These are phyloP conservation scores for Lactifluus subvellereus DNA, from an alignment of 768 basidiomycete species.

Conservation along the genomic window DNA sequence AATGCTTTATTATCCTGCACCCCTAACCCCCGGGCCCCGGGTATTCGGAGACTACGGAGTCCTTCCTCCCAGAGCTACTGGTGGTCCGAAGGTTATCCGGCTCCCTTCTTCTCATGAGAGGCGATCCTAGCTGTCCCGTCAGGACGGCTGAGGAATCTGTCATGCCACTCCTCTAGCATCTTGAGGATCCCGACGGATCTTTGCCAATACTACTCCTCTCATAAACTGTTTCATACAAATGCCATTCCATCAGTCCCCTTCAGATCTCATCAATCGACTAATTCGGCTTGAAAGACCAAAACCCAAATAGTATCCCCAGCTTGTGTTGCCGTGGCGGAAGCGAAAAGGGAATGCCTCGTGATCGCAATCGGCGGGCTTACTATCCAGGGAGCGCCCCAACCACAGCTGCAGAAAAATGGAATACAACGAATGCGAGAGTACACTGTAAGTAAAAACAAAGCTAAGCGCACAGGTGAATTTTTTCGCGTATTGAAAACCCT, in stretches of 20 bases:
- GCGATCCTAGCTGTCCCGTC: neutral
- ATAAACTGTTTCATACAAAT: neutral
- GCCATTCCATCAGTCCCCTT: neutral
- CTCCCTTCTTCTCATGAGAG: neutral
- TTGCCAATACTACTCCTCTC: neutral
- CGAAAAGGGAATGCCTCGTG: constrained; percentile 20
- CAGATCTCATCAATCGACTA: neutral
- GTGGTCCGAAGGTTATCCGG: neutral
- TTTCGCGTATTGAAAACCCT: constrained; percentile 8
- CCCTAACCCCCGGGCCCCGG: neutral
- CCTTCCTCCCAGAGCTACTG: neutral
- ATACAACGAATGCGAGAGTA: constrained; percentile 12
- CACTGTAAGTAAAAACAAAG: constrained; percentile 14
- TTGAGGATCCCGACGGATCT: neutral
- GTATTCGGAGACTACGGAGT: neutral
- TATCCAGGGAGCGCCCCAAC: neutral
- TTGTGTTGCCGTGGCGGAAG: neutral
- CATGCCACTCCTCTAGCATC: neutral
- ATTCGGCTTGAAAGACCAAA: neutral
- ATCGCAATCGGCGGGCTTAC: constrained; percentile 1
- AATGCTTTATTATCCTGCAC: neutral
- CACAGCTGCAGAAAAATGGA: constrained; percentile 11
- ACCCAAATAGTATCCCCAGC: constrained; percentile 1
- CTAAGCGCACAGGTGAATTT: constrained; percentile 1
- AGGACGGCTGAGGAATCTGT: neutral